Percentiles rank a stretch among this genome's conserved stretches.
phyloP scores from a whole-genome alignment of 1,139 yeast genomes.

The Debaryomyces sp. region DNA sequence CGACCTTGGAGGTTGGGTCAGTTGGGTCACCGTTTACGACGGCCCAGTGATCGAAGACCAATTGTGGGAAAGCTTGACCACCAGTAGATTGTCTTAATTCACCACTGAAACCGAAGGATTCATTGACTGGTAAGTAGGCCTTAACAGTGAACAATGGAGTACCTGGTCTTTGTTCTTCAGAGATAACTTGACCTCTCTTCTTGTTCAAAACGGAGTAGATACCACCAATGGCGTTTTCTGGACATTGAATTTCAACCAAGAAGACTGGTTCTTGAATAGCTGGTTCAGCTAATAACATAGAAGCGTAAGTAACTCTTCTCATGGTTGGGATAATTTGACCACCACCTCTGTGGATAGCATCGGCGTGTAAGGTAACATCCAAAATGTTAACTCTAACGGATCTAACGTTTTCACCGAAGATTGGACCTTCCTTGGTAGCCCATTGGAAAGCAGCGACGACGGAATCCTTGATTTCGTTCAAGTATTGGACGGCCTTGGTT shows the following conservation, averaged over 20 bases:
- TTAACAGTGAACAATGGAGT: slow-evolving; percentile 98
- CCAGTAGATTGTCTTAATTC: slow-evolving; percentile 99
- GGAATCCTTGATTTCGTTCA: slow-evolving; percentile 98
- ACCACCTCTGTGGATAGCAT: slow-evolving; percentile 99
- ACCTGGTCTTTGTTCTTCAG: slow-evolving; percentile 99
- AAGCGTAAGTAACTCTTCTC: slow-evolving; percentile 99
- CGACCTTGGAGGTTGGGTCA: slow-evolving; percentile 93
- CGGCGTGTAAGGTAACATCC: slow-evolving; percentile 99
- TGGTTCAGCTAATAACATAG: slow-evolving; percentile 97
- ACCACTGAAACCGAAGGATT: slow-evolving; percentile 99
- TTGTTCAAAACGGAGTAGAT: slow-evolving; percentile 99
- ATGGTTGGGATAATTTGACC: slow-evolving; percentile 99
- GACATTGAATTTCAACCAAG: slow-evolving; percentile 99
- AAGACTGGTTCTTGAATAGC: slow-evolving; percentile 99
- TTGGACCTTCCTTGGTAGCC: slow-evolving; percentile 99
- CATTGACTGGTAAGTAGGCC: slow-evolving; percentile 99
- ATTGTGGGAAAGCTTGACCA: slow-evolving; percentile 99
- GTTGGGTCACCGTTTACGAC: slow-evolving; percentile 88
- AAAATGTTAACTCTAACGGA: slow-evolving; percentile 96
- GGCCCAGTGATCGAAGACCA: slow-evolving; percentile 99
- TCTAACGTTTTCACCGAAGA: slow-evolving; percentile 95
- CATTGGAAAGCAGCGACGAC: slow-evolving; percentile 99
- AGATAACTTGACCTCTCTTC: slow-evolving; percentile 99
- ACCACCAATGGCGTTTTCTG: slow-evolving; percentile 99
- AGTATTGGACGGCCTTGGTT: slow-evolving; percentile 99